These are phyloP conservation scores for Neofusicoccum sp. DNA, from an alignment of 2,329 filamentous ascomycete genomes.

Conservation along the genomic window DNA sequence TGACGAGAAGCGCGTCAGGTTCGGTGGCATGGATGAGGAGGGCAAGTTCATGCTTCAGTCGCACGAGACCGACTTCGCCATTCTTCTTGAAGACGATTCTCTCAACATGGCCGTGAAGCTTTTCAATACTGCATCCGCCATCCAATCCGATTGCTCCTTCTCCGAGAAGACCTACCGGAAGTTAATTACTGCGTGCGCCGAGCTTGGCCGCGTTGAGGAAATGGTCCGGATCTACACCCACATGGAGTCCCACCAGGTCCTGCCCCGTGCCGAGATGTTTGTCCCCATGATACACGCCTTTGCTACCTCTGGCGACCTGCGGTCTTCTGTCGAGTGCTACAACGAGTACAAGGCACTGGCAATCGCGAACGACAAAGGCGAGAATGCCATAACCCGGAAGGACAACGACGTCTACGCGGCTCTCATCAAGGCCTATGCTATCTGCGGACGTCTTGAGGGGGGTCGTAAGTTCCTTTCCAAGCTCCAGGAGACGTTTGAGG, in stretches of 20 bases:
- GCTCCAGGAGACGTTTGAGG: conserved; percentile 63
- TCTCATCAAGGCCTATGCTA: conserved; percentile 86
- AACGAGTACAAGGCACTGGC: conserved; percentile 90
- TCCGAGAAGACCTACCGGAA: conserved; percentile 82
- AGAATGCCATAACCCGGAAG: conserved; percentile 67
- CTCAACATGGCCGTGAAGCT: conserved; percentile 82
- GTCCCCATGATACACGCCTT: conserved; percentile 96
- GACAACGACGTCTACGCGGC: conserved; percentile 88
- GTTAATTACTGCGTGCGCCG: conserved; percentile 84
- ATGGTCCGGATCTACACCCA: conserved; percentile 92
- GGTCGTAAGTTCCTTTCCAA: conserved; percentile 84
- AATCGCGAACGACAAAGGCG: conserved; percentile 78
- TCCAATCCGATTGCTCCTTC: conserved; percentile 64
- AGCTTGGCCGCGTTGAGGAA: conserved; percentile 76
- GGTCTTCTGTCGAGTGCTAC: conserved; percentile 91
- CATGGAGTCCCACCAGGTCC: conserved; percentile 78
- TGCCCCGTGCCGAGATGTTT: conserved; percentile 80
- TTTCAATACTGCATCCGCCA: conserved; percentile 74
- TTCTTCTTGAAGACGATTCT: conserved; percentile 84
- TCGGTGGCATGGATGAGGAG: conserved; percentile 80
- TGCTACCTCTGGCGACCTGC: conserved; percentile 75
- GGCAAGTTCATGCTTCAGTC: conserved; percentile 89
- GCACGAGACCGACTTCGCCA: conserved; percentile 82
- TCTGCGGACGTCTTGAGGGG: conserved; percentile 76
- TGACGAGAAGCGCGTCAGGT: conserved; percentile 81